Conservation (phyloP, 305 asterid genomes). For the Nicotiana rustica region DNA sequence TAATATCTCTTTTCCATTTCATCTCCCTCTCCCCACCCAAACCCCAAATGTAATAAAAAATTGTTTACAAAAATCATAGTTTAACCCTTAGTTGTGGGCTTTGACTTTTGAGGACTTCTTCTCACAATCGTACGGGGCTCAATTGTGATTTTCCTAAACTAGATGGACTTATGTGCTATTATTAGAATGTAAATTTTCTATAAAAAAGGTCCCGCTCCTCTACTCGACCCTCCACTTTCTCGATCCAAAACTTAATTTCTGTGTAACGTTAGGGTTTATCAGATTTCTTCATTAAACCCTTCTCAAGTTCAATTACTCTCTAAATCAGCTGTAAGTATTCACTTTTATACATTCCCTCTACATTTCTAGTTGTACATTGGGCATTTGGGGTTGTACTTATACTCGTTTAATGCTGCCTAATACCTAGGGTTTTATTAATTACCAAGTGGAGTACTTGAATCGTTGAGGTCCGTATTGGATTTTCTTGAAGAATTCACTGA, state of each 20-base stretch:
- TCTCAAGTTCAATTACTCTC: not conserved
- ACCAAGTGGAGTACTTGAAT: slow-evolving; percentile 10
- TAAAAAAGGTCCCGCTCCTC: slow-evolving; percentile 29
- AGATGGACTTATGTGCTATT: not conserved
- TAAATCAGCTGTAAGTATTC: slow-evolving; percentile 32
- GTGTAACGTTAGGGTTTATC: slow-evolving; percentile 33
- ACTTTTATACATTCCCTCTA: not conserved
- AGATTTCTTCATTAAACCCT: slow-evolving; percentile 18
- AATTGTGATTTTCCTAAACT: not conserved
- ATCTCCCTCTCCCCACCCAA: too few species aligned
- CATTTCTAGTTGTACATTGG: not conserved
- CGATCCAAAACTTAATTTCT: slow-evolving; percentile 17
- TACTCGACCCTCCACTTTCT: not conserved
- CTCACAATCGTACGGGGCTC: not conserved
- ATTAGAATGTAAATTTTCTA: not conserved
- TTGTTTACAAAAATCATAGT: too few species aligned
- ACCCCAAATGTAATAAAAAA: too few species aligned
- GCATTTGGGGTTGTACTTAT: slow-evolving; percentile 1
- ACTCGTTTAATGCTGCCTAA: not conserved
- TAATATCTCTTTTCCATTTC: too few species aligned
- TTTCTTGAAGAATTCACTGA: not conserved
- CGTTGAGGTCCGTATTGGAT: not conserved
- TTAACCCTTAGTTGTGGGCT: too few species aligned
- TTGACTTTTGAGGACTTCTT: too few species aligned
- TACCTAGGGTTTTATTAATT: not conserved